Conservation (phyloP, 164 flowering plant species). For the Vitis rotundifolia region DNA sequence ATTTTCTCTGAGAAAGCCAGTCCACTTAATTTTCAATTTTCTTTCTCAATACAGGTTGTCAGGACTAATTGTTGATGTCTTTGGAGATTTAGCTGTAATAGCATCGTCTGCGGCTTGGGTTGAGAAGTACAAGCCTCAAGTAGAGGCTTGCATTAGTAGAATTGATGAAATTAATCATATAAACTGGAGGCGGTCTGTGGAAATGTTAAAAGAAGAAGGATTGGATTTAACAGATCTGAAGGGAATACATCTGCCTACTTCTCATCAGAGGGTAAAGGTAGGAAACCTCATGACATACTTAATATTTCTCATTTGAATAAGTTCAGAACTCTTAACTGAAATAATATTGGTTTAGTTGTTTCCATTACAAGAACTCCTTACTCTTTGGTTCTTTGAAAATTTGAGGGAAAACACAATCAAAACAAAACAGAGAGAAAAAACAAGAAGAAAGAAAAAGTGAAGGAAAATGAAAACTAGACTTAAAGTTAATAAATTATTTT, state of each 20-base stretch:
- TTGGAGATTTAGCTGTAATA: constrained; percentile 83
- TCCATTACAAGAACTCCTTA: too few species aligned
- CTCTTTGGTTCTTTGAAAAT: too few species aligned
- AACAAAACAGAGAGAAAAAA: too few species aligned
- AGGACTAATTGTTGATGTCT: constrained; percentile 87
- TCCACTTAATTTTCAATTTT: background rate
- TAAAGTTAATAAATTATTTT: too few species aligned
- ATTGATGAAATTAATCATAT: constrained; percentile 52
- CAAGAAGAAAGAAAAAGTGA: too few species aligned
- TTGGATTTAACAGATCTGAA: constrained; percentile 42
- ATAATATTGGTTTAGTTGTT: too few species aligned
- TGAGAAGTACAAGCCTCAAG: constrained; percentile 77
- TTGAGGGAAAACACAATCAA: too few species aligned
- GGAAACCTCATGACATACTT: background rate
- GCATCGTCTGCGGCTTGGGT: constrained; percentile 99
- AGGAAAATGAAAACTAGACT: too few species aligned
- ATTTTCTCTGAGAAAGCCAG: too few species aligned
- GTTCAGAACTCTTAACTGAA: background rate
- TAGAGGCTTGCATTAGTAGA: constrained; percentile 54
- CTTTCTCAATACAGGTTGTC: constrained; percentile 64
- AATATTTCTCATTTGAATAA: background rate
- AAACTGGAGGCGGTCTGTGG: constrained; percentile 84
- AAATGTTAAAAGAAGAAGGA: constrained; percentile 92
- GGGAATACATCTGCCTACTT: constrained; percentile 31
- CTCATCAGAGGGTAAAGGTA: constrained; percentile 66